Percentiles rank a stretch among this genome's conserved stretches.
Evolutionary conservation across 371 early-diverging fungal species (phyloP).

Genomic region (Mortierella sp.): DNA sequence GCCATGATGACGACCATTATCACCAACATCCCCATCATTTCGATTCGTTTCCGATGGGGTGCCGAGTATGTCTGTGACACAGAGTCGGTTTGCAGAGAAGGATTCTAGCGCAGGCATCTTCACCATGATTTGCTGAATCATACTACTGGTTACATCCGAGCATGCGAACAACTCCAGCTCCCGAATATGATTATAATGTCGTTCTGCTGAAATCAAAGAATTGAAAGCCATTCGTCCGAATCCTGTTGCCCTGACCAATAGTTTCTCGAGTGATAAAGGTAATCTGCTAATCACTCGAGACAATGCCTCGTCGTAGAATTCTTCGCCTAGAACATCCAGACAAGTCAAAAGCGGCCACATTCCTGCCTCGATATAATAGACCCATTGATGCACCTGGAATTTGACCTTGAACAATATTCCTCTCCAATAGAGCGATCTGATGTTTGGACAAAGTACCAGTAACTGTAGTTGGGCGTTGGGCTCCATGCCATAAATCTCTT

Average conservation of each 20-base stretch:
- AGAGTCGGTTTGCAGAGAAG: neutral
- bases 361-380: neutral
- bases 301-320: neutral
- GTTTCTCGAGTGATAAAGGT: neutral
- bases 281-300: neutral
- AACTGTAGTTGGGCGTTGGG: neutral
- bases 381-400: neutral
- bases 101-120: neutral
- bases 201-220: neutral
- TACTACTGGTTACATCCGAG: neutral
- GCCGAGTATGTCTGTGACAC: neutral
- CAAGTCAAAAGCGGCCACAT: neutral
- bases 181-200: neutral
- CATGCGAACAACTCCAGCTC: slow-evolving; percentile 7
- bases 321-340: slow-evolving; percentile 3
- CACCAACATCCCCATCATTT: neutral
- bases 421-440: neutral
- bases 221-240: neutral
- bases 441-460: neutral
- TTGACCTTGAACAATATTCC: neutral
- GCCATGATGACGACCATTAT: neutral
- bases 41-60: neutral
- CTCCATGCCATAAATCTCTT: neutral
- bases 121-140: neutral
- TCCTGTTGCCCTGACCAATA: slow-evolving; percentile 1